These are phyloP conservation scores for Sedum album DNA, from an alignment of 164 flowering plant genomes.

Conservation along the genomic window DNA sequence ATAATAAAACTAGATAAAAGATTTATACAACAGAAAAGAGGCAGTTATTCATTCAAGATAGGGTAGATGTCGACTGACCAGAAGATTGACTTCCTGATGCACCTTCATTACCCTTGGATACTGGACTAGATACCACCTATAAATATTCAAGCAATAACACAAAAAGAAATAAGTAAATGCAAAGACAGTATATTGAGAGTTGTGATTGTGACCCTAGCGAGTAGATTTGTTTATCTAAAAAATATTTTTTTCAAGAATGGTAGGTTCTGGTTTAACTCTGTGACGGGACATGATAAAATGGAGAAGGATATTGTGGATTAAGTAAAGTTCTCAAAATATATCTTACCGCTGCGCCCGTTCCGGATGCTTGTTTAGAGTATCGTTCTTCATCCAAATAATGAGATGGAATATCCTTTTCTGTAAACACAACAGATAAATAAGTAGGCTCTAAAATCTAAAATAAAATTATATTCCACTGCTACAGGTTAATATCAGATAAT, in stretches of 20 bases:
- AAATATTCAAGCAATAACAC: neutral
- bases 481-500: neutral
- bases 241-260: neutral
- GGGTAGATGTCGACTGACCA: too few relatives aligned
- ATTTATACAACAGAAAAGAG: too few relatives aligned
- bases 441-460: neutral
- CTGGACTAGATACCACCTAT: conserved; percentile 2
- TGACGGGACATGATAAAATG: neutral
- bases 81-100: neutral
- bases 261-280: too few relatives aligned
- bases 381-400: conserved; percentile 64
- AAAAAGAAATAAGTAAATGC: neutral
- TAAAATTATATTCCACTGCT: neutral
- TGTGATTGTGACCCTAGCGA: neutral
- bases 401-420: conserved; percentile 93
- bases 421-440: neutral
- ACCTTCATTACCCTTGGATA: neutral
- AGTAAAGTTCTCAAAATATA: neutral
- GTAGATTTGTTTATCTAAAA: neutral
- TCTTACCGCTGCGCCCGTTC: conserved; percentile 60
- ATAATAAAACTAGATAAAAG: neutral
- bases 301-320: neutral
- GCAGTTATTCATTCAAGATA: too few relatives aligned
- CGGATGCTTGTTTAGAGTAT: conserved; percentile 53
- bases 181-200: too few relatives aligned